Evolutionary conservation across 768 basidiomycete genomes (phyloP), one percentile per base, ranked within the genome.

Genomic region (Agaricus bisporus): DNA sequence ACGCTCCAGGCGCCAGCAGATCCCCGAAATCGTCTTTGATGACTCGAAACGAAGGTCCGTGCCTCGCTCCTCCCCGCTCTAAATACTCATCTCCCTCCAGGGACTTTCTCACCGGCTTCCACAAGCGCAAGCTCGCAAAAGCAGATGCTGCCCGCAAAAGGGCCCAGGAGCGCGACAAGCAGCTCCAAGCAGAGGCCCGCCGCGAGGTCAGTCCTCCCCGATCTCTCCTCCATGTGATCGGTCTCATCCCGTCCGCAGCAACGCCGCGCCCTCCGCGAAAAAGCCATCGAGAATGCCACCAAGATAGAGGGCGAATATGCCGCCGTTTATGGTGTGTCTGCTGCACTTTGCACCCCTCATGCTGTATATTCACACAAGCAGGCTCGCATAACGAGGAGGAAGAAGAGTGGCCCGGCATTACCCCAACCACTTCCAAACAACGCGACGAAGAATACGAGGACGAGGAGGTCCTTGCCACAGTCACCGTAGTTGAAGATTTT

Each of bases 401-500:
- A 14, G 74, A 73, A 8, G 77, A 77, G 61, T 79, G 82, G 75
- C 50, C 59, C 12, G 81, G 79, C 20, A 71, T 79, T 51, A 61
- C 64, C 20, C 62, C 60, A 51, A 63, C 67, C 11, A 60, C 63
- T 43, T 54, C 35, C 59, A 65, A 64, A 58, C 68, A 75, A 62
- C 72, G 76, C 49, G 83, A 84, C 51, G 79, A 82, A 64, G 85
- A 88, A 64, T 95, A 83, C 59, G 86, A 89, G 60, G 86, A 86
- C 59, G 91, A 92, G 61, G 86, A 94, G 63, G 79, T 86, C 56
- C 75, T 90, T 29, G 91, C 94, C 42, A 91, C 88, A 15, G 93
- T 97, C 42, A 94, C 92, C 14, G 84, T 97, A 47, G 84, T 91
- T 12, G 91, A 97, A 64, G 91, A 97, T 65, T 91, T 95, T 66